Evolutionary conservation across 352 stramenopile species (phyloP), one percentile per base, ranked within the genome.

Genomic region (Phytophthora foliorum): DNA sequence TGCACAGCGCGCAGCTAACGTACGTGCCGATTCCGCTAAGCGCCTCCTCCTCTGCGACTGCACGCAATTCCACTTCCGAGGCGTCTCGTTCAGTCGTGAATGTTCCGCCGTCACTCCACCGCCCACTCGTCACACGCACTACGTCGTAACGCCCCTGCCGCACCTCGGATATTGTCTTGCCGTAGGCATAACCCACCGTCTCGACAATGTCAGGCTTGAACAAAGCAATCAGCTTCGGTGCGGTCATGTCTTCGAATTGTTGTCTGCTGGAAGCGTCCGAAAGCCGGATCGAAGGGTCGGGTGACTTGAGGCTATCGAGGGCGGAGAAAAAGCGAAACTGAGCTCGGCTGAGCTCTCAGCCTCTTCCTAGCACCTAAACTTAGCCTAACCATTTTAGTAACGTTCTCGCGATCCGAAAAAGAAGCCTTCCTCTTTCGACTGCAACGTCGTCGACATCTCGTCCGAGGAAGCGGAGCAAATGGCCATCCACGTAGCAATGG

Each of bases 11-110:
- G 19, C 49, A 57, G 2, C 48, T 41, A 3, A 66, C 32, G 16
- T 72, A 72, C 4, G 50, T 72, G 0, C 51, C 50, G 6, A 61
- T 68, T 4, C 60, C 32, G 31, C 60, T 68, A 1, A 62, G 51
- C 0, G 51, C 51, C 53, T 68, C 51, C 31, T 57, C 60, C 22
- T 68, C 45, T 1, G 32, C 57, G 5, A 63, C 45, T 10, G 3
- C 31, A 0, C 44, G 45, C 2, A 17, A 6, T 7, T 11, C 32
- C 3, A 63, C 45, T 16, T 63, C 56, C 0, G 32, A 11, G 1
- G 9, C 45, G 0, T 17, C 42, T 19, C 29, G 29, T 10, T 50
- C 5, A 2, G 32, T 50, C 10, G 31, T 24, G 10, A 50, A 56
- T 16, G 7, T 6, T 8, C 27, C 36, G 11, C 52, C 0, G 6